Evolutionary conservation across 352 stramenopile species (phyloP), one percentile per base, ranked within the genome.

Genomic region (Phytopythium boreale): DNA sequence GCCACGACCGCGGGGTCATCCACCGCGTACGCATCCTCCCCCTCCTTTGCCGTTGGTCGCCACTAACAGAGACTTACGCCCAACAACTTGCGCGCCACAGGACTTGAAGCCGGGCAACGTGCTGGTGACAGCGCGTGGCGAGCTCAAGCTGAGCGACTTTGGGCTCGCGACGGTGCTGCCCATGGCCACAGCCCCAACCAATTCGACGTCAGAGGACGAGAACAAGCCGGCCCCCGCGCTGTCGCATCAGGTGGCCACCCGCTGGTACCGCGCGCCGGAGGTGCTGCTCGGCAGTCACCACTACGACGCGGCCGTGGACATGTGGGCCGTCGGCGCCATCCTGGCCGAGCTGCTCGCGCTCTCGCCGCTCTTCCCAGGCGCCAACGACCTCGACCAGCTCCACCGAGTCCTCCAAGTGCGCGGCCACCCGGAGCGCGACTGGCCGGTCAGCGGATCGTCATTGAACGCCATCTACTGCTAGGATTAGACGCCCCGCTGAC

Each of bases 351-450:
- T 94, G 53, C 60, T 94, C 52, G 71, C 76, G 34, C 63, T 75
- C 20, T 77, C 77, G 22, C 80, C 88, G 49, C 69, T 93, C 37
- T 95, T 96, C 56, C 67, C 82, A n/a, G 88, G 83, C 1, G 77
- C 91, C 61, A 93, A 85, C 58, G 83, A 94, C 66, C 82, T 94
- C 41, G 84, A 95, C 62, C 84, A 96, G 66, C 76, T 96, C 36
- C 89, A 81, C 44, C 80, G 82, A 36, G 69, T 96, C 36, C 66
- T 90, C 37, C 78, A 93, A 51, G 70, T 92, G 39, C 66, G 92
- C 7, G 86, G 84, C 0, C 79, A 77, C 26, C 75, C 83, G 0
- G 77, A 83, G 50, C 68, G 67, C 37, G 71, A 81, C 36, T 93
- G 84, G 80, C 79, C 77, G 4, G 79, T 82, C 56, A 17, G 68